These are phyloP conservation scores for Cyberlindnera saturnus DNA, from an alignment of 805 yeast genomes.

Conservation along the genomic window DNA sequence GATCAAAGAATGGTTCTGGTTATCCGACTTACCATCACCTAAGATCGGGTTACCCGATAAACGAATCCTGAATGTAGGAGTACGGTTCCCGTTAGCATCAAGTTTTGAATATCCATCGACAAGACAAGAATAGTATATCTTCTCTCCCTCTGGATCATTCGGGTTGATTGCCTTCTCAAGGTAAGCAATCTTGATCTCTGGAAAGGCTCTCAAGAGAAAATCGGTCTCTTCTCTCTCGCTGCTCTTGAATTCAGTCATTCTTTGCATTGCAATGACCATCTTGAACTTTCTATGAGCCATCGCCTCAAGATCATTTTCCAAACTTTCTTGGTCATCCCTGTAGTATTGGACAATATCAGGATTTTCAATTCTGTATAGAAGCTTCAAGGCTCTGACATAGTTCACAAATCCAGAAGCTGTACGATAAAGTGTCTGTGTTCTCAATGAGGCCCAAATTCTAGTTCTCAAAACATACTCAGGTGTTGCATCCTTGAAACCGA, in stretches of 20 bases:
- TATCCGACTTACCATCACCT: constrained; percentile 96
- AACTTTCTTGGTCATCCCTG: constrained; percentile 43
- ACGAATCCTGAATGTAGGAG: constrained; percentile 58
- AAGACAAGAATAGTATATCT: constrained; percentile 55
- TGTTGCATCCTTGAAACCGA: constrained; percentile 66
- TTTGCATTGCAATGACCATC: constrained; percentile 83
- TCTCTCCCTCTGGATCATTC: constrained; percentile 22
- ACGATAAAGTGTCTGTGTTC: constrained; percentile 79
- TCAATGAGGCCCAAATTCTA: constrained; percentile 79
- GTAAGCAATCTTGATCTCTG: constrained; percentile 53
- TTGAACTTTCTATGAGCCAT: constrained; percentile 78
- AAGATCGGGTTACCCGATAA: constrained; percentile 91
- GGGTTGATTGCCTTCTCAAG: constrained; percentile 39
- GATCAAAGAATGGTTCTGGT: constrained; percentile 82
- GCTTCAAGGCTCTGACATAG: constrained; percentile 64
- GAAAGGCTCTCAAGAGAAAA: constrained; percentile 64
- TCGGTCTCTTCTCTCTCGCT: constrained; percentile 66
- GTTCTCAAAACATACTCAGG: constrained; percentile 65
- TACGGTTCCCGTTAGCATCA: constrained; percentile 49
- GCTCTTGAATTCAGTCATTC: constrained; percentile 56
- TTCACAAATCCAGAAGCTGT: constrained; percentile 83
- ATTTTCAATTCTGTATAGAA: constrained; percentile 63
- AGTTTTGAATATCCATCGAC: constrained; percentile 54
- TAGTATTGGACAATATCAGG: constrained; percentile 43
- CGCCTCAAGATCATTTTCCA: constrained; percentile 59